Conservation (phyloP, 148 eudicot species). For the Rhododendron ovatum region DNA sequence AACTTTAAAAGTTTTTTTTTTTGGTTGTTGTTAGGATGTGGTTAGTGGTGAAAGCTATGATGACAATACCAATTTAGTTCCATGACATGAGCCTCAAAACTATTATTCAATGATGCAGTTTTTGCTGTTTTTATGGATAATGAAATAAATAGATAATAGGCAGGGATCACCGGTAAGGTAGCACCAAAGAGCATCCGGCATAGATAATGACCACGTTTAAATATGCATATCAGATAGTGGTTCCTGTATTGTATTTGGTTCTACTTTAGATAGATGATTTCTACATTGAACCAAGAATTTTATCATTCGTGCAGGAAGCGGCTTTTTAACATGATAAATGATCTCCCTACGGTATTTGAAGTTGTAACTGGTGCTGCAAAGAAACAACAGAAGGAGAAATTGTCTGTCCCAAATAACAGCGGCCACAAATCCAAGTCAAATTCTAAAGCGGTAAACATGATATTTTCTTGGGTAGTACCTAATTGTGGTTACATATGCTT, state of each 20-base stretch:
- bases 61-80: neutral
- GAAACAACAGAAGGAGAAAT: conserved; percentile 70
- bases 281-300: conserved; percentile 5
- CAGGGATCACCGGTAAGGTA: no score
- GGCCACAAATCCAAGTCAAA: conserved; percentile 74
- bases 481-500: neutral
- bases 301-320: conserved; percentile 56
- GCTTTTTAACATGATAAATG: conserved; percentile 83
- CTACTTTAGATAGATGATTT: neutral
- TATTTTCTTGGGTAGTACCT: neutral
- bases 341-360: conserved; percentile 79
- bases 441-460: conserved; percentile 50
- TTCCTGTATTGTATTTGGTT: neutral
- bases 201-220: neutral
- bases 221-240: neutral
- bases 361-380: conserved; percentile 74
- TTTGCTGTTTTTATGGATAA: neutral
- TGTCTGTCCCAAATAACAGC: conserved; percentile 54
- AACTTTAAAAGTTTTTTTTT: neutral
- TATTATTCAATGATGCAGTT: neutral
- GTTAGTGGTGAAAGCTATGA: neutral
- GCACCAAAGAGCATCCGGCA: no score
- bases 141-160: neutral
- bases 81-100: neutral
- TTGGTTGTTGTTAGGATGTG: neutral